These are phyloP conservation scores for Glebionis coronaria DNA, from an alignment of 129 eudicot species.

Conservation along the genomic window DNA sequence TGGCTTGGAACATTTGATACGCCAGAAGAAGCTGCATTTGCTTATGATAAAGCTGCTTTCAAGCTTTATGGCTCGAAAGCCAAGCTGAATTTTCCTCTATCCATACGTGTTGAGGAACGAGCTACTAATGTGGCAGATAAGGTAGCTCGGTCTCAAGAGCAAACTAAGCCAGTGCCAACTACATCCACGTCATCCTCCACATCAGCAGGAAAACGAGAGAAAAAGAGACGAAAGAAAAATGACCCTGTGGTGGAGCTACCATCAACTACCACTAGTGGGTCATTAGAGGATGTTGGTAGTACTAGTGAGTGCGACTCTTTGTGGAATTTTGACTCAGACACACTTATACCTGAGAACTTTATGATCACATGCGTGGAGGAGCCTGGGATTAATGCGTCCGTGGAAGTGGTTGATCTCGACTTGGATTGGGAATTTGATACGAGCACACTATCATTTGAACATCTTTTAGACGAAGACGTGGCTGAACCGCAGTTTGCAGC, in stretches of 20 bases:
- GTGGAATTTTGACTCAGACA: constrained; percentile 6
- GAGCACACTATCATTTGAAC: constrained; percentile 12
- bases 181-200: constrained; percentile 17
- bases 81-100: constrained; percentile 46
- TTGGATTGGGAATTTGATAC: constrained; percentile 19
- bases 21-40: constrained; percentile 56
- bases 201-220: not conserved
- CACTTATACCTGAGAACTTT: constrained; percentile 4
- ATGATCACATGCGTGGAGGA: no score
- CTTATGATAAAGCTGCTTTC: constrained; percentile 53
- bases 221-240: constrained; percentile 20
- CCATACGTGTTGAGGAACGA: constrained; percentile 21
- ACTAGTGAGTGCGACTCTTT: constrained; percentile 25
- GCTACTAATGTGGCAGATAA: constrained; percentile 3
- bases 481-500: not conserved
- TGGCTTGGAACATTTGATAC: constrained; percentile 63
- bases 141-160: constrained; percentile 1
- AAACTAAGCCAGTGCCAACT: not conserved
- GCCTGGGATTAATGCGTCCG: no score
- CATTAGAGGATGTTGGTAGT: constrained; percentile 15
- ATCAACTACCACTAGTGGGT: not conserved
- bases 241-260: not conserved
- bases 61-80: constrained; percentile 44
- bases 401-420: constrained; percentile 14
- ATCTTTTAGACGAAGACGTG: constrained; percentile 15